A percentile compares a stretch with the other conserved stretches of the same genome.
These are phyloP conservation scores for Rhinocladiella mackenziei DNA, from an alignment of 2,329 filamentous ascomycete species.

Conservation along the genomic window DNA sequence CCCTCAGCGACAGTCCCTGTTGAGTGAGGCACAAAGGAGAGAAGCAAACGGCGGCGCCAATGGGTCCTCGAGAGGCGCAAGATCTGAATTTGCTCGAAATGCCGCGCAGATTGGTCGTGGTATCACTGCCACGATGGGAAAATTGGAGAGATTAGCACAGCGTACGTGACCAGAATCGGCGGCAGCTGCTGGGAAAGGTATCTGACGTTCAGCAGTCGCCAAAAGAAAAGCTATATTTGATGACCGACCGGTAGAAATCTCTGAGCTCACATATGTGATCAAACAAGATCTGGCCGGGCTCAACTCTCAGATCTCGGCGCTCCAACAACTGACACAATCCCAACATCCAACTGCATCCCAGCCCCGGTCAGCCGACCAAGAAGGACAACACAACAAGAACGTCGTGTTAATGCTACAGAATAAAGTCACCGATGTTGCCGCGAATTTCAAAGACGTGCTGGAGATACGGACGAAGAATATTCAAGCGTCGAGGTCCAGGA, in stretches of 20 bases:
- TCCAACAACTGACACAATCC: slow-evolving; percentile 73
- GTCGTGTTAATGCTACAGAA: slow-evolving; percentile 40
- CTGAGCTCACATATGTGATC: slow-evolving; percentile 94
- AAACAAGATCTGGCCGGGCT: slow-evolving; percentile 87
- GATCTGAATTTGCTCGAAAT: slow-evolving; percentile 88
- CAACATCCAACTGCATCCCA: slow-evolving; percentile 62
- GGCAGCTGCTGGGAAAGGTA: background rate
- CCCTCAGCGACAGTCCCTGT: slow-evolving; percentile 73
- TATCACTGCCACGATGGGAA: slow-evolving; percentile 88
- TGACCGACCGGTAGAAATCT: slow-evolving; percentile 93
- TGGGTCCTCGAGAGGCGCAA: slow-evolving; percentile 48
- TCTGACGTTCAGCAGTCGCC: slow-evolving; percentile 58
- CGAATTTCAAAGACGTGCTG: slow-evolving; percentile 95
- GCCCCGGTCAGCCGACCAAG: slow-evolving; percentile 57
- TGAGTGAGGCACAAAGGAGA: slow-evolving; percentile 63
- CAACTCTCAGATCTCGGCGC: slow-evolving; percentile 79
- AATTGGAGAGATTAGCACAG: slow-evolving; percentile 88
- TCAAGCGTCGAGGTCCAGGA: slow-evolving; percentile 83
- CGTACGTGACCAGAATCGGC: slow-evolving; percentile 46
- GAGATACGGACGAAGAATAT: slow-evolving; percentile 98
- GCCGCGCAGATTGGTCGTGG: slow-evolving; percentile 89
- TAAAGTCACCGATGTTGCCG: slow-evolving; percentile 70
- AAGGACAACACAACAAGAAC: slow-evolving; percentile 97
- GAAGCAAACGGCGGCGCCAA: slow-evolving; percentile 57
- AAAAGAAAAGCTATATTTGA: slow-evolving; percentile 96